Base-by-base conservation (phyloP, 73 alveolate genomes). In the Paramecium tetraurelia region DNA sequence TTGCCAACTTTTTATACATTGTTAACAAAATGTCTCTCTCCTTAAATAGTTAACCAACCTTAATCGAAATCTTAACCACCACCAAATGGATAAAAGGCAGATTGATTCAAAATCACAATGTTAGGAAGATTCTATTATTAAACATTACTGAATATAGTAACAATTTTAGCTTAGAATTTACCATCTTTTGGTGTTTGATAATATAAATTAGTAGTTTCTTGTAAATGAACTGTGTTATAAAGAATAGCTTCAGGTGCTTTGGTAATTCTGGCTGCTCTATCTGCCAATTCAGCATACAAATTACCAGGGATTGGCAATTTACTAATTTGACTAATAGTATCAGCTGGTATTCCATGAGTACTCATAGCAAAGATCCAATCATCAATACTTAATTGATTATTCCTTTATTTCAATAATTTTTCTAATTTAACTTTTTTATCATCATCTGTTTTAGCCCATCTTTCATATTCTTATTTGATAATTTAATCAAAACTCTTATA, bases 311-410 rank as follows among this genome's bases (percentile, higher is more conserved):
- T 93, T 8, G 97, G 98, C 31, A 92, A 86, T 10, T 97, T 97
- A 50, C 98, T 72, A 24, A 97, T 92, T 92, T 97, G 96, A 24
- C 98, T 40, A 22, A 98, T 96, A 46, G 96, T 93, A 93, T 98
- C 99, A 68, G 99, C 99, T n/a, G 99, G 99, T 38, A 98, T 96
- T 35, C 99, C 99, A 96, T 97, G 98, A 7, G 99, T 96, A 70
- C 95, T 96, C 94, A 98, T 98, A 59, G 99, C 99, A 46, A 97
- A 96, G 24, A 97, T 97, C 99, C 99, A 98, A 94, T 98, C 99
- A 84, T 98, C 98, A 84, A 98, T 94, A 43, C 97, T 95, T 18
- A 98, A 95, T 44, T 95, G 94, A 59, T 95, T 95, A 20, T 95
- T 97, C 88, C 96, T 97, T 76, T 96, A 93, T 85, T 95, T 96